These are phyloP conservation scores for Penicillium sp. DNA, from an alignment of 2,329 filamentous ascomycete species.

Conservation along the genomic window DNA sequence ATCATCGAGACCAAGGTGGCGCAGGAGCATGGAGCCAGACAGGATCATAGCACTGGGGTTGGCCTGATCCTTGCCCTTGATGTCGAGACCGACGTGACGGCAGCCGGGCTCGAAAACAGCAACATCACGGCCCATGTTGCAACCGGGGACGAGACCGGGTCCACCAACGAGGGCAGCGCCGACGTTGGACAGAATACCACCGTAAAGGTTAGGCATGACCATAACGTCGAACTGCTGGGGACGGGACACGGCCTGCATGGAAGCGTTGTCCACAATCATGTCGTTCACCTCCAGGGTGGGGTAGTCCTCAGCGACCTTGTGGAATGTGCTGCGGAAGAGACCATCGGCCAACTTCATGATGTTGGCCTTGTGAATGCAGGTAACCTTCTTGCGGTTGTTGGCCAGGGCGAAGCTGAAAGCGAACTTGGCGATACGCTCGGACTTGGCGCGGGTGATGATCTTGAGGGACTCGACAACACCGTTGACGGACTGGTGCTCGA, in stretches of 20 bases:
- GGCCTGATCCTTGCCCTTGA: conserved; percentile 99
- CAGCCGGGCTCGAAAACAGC: conserved; percentile 98
- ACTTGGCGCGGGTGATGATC: conserved; percentile 99
- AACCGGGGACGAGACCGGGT: conserved; percentile 93
- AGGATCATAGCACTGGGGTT: conserved; percentile 96
- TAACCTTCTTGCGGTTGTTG: conserved; percentile 99
- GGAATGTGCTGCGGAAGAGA: conserved; percentile 97
- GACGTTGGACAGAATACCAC: conserved; percentile 98
- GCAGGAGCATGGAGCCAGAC: conserved; percentile 93
- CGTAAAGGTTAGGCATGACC: conserved; percentile 99
- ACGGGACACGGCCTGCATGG: conserved; percentile 95
- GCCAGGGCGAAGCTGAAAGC: conserved; percentile 96
- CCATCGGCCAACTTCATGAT: conserved; percentile 99
- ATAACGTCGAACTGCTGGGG: conserved; percentile 99
- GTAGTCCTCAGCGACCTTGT: conserved; percentile 89
- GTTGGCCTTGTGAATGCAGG: conserved; percentile 99
- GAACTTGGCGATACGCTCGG: conserved; percentile 98
- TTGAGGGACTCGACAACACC: conserved; percentile 99
- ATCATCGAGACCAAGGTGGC: conserved; percentile 94
- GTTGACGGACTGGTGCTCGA: conserved; percentile 95
- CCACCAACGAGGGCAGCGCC: conserved; percentile 95
- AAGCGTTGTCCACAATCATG: conserved; percentile 99
- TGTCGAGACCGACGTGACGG: conserved; percentile 98
- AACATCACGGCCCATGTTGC: conserved; percentile 99
- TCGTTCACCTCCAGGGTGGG: conserved; percentile 94